Evolutionary conservation across 2,329 filamentous ascomycete genomes (phyloP), one percentile per base, ranked within the genome.

Genomic region (Cercospora zeina): DNA sequence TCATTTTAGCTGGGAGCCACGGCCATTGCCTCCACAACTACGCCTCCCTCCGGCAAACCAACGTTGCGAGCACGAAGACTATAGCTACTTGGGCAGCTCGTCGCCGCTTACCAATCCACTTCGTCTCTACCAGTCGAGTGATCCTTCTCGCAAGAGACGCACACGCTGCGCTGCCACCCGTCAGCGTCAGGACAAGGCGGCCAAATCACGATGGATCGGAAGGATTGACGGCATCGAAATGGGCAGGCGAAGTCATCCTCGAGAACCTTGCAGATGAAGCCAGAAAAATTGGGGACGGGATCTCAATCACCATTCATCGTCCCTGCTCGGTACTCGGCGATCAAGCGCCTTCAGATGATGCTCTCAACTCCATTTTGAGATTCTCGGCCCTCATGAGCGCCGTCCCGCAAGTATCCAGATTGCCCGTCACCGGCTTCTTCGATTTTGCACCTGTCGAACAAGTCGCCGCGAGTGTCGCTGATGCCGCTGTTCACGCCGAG

Each of bases 21-120:
- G 69, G 66, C 0, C 67, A 67, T 37, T 72, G 69, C 63, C 62
- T 73, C 59, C 67, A 73, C 61, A 64, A 62, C 30, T 73, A 73
- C 61, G n/a, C 66, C n/a, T 64, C 64, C 1, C 62, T 74, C 3
- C 68, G 68, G 2, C 62, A 62, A 16, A 58, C 62, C 33, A 74
- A 74, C 61, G 65, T 74, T 14, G 31, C 54, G 24, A 58, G 65
- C 39, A 67, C 66, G 5, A 64, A 62, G 11, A 16, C 53, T 36
- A 34, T 61, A 2, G 61, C 55, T 1, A 47, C 24, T 19, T 66
- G 50, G 57, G 61, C 61, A 3, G n/a, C 42, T 53, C 57, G 55
- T 16, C 57, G 58, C n/a, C 37, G 58, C 6, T 60, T 69, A 5
- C 68, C 70, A 10, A 6, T 72, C 3, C 68, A 72, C 39, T 70